phyloP scores from a whole-genome alignment of 208 protist genomes.

The Porcisia hertigi region DNA sequence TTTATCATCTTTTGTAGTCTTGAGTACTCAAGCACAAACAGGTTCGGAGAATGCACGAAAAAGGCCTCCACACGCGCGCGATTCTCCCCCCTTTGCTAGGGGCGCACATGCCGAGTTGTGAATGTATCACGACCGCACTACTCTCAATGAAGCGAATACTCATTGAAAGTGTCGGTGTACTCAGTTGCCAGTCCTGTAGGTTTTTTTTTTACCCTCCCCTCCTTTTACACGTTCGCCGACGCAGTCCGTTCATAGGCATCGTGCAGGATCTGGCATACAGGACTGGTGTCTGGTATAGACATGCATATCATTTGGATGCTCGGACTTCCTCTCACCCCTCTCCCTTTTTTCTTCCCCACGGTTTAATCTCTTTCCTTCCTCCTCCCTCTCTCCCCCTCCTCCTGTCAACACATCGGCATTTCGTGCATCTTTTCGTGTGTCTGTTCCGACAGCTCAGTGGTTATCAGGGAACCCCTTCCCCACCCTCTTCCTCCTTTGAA shows the following conservation, averaged over 20 bases:
- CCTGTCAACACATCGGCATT: neutral
- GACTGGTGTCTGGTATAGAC: neutral
- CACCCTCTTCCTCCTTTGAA: neutral
- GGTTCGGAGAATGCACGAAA: conserved; percentile 8
- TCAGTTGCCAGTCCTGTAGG: conserved; percentile 8
- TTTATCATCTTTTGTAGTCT: conserved; percentile 3
- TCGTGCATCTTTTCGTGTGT: neutral
- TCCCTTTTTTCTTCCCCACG: neutral
- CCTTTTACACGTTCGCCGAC: conserved; percentile 1
- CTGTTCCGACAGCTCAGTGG: neutral
- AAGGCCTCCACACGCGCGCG: neutral
- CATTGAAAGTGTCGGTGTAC: neutral
- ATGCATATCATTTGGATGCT: neutral
- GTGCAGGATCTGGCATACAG: neutral
- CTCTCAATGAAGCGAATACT: neutral
- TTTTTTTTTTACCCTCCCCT: conserved; percentile 15
- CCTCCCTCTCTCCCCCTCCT: neutral
- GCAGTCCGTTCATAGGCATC: neutral
- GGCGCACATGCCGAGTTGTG: neutral
- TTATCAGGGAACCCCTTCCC: neutral
- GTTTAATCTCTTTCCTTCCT: neutral
- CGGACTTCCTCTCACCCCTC: neutral
- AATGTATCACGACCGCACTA: neutral
- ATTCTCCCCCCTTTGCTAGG: neutral
- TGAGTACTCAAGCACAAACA: conserved; percentile 1